Percentiles rank a stretch among this genome's conserved stretches.
These are phyloP conservation scores for Apium graveolens DNA, from an alignment of 129 eudicot species.

Conservation along the genomic window DNA sequence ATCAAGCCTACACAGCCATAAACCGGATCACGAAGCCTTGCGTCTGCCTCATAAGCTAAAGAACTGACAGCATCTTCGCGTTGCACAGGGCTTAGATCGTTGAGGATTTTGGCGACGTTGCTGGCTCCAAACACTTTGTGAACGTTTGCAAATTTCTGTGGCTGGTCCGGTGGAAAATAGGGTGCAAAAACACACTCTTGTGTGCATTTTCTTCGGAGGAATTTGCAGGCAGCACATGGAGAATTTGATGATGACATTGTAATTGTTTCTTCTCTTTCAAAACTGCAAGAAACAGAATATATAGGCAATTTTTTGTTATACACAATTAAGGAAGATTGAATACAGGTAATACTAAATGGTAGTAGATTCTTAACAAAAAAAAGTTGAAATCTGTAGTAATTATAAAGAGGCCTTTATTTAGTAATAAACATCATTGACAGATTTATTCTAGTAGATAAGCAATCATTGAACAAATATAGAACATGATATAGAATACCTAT, in stretches of 20 bases:
- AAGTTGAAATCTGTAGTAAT: neutral
- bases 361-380: neutral
- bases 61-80: conserved; percentile 86
- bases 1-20: conserved; percentile 88
- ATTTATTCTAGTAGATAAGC: neutral
- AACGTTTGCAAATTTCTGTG: conserved; percentile 61
- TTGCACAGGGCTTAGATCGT: conserved; percentile 45
- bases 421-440: neutral
- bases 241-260: conserved; percentile 65
- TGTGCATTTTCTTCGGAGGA: conserved; percentile 67
- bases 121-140: conserved; percentile 90
- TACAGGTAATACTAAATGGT: neutral
- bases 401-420: neutral
- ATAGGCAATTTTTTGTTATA: neutral
- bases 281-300: neutral
- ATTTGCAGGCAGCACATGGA: conserved; percentile 91
- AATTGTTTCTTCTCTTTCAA: conserved; percentile 7
- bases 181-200: conserved; percentile 88
- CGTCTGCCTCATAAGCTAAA: conserved; percentile 74
- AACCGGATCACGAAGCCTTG: conserved; percentile 67
- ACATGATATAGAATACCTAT: no score
- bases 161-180: conserved; percentile 83
- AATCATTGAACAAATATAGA: neutral
- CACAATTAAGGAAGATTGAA: no score
- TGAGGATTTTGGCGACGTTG: conserved; percentile 67